Base-by-base conservation (phyloP, 1,284 basidiomycete species). In the Melampsora americana region DNA sequence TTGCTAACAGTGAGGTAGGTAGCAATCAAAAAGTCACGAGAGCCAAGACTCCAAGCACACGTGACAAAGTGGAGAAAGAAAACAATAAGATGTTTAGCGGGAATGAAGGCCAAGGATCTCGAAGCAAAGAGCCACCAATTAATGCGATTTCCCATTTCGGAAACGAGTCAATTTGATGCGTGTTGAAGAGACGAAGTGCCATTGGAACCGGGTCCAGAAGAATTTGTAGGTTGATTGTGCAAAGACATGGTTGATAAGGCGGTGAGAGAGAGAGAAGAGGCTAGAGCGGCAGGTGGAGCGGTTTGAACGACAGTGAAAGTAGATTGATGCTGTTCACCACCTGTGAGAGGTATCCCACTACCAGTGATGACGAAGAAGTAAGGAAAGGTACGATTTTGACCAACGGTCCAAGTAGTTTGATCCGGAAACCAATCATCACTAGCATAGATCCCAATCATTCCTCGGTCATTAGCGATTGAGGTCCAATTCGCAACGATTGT, bases 381-480 rank as follows among this genome's bases (percentile, higher is more conserved):
- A 20, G 70, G 70, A 46, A 42, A 64, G 18, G 70, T 64, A 0
- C 62, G 28, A 20, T 72, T 72, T 14, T 35, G 70, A 18, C 61
- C 60, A 42, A 28, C n/a, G 26, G 32, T 60, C 70, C 70, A 72
- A 61, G 11, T 35, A 1, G 70, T 64, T n/a, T 61, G 11, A 23
- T 53, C n/a, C 5, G 70, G 70, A 35, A 72, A 72, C 70, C 70
- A 72, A 23, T 60, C 44, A 30, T 72, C 70, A 42, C 65, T 50
- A 23, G 70, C 60, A 64, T 72, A 64, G 61, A 72, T 72, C 35
- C 70, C 70, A 56, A 72, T 72, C 70, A 72, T 72, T 7, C 70
- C 70, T 20, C 70, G 70, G n/a, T 72, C 70, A 61, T 72, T 72
- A 1, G 70, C 42, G 11, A 72, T 72, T 44, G 39, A 14, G 2